A percentile compares a stretch with the other conserved stretches of the same genome.
These are phyloP conservation scores for Diutina siamensis DNA, from an alignment of 1,139 yeast species.

Conservation along the genomic window DNA sequence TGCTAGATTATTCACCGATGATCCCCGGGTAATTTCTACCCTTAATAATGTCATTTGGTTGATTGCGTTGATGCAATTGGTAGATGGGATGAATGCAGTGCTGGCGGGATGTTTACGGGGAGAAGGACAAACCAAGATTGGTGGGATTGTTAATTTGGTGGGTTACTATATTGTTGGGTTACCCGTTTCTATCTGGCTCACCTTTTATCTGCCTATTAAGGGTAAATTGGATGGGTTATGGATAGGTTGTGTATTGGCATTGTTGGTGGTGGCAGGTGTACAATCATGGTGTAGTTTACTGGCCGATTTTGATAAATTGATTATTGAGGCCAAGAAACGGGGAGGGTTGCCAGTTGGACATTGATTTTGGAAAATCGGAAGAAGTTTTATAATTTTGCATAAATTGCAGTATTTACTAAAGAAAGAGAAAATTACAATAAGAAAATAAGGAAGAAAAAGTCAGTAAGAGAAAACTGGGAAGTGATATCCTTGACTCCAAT, in stretches of 20 bases:
- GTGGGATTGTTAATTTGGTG: slow-evolving; percentile 43
- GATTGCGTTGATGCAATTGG: slow-evolving; percentile 43
- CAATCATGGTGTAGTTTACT: slow-evolving; percentile 34
- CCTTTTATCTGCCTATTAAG: slow-evolving; percentile 34
- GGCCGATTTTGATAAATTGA: slow-evolving; percentile 28
- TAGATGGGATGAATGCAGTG: slow-evolving; percentile 47
- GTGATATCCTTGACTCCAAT: too few relatives aligned
- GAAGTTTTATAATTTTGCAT: not conserved
- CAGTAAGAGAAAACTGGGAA: too few relatives aligned
- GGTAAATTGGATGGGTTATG: slow-evolving; percentile 42
- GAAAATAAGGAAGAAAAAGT: too few relatives aligned
- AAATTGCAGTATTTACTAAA: too few relatives aligned
- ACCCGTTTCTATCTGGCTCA: slow-evolving; percentile 35
- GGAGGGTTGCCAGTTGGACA: not conserved
- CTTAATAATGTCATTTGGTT: slow-evolving; percentile 38
- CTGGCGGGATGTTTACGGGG: slow-evolving; percentile 53
- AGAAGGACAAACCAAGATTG: slow-evolving; percentile 48
- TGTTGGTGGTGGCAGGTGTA: slow-evolving; percentile 39
- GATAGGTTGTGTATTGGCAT: slow-evolving; percentile 41
- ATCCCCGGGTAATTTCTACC: slow-evolving; percentile 27
- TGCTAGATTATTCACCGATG: slow-evolving; percentile 29
- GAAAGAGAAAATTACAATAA: too few relatives aligned
- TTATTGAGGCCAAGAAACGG: slow-evolving; percentile 31
- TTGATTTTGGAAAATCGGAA: too few relatives aligned
- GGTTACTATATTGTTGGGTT: slow-evolving; percentile 43